A percentile compares a stretch with the other conserved stretches of the same genome.
Evolutionary conservation across 1,284 basidiomycete genomes (phyloP).

Genomic region (Trametes pubescens): DNA sequence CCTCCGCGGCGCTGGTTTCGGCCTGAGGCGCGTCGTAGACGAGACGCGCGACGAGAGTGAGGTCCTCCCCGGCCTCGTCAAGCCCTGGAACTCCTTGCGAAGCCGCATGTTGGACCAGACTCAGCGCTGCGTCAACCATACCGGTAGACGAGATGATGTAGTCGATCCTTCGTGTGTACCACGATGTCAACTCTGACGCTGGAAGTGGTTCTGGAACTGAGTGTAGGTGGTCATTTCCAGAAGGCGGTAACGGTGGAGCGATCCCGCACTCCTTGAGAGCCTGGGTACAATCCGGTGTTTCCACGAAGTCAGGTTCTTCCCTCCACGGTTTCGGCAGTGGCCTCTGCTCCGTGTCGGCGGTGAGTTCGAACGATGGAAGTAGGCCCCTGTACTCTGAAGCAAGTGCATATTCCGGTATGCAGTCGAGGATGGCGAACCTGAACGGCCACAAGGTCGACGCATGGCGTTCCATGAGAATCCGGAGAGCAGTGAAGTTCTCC

Average conservation of each 20-base stretch:
- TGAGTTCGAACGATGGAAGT: slow-evolving; percentile 67
- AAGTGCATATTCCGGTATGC: slow-evolving; percentile 75
- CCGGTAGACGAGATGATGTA: slow-evolving; percentile 72
- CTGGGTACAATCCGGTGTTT: slow-evolving; percentile 51
- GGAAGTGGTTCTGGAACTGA: slow-evolving; percentile 35
- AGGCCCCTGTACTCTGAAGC: slow-evolving; percentile 70
- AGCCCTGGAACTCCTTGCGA: slow-evolving; percentile 81
- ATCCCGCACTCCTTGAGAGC: slow-evolving; percentile 46
- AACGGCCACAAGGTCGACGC: slow-evolving; percentile 66
- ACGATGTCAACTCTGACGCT: slow-evolving; percentile 60
- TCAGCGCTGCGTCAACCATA: slow-evolving; percentile 81
- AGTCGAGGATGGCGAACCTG: slow-evolving; percentile 75
- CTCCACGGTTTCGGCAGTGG: slow-evolving; percentile 53
- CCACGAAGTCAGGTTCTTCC: slow-evolving; percentile 62
- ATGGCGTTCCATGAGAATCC: slow-evolving; percentile 67
- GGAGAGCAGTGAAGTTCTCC: slow-evolving; percentile 65
- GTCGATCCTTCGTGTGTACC: slow-evolving; percentile 79
- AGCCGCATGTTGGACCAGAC: slow-evolving; percentile 85
- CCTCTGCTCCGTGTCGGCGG: slow-evolving; percentile 53
- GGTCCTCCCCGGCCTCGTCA: slow-evolving; percentile 89
- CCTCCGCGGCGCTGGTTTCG: slow-evolving; percentile 50
- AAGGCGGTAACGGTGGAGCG: slow-evolving; percentile 23
- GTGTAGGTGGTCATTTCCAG: neutral
- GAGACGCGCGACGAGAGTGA: slow-evolving; percentile 84
- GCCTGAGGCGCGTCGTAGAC: slow-evolving; percentile 79